These are phyloP conservation scores for Melaleuca alternifolia DNA, from an alignment of 345 rosid species.

Conservation along the genomic window DNA sequence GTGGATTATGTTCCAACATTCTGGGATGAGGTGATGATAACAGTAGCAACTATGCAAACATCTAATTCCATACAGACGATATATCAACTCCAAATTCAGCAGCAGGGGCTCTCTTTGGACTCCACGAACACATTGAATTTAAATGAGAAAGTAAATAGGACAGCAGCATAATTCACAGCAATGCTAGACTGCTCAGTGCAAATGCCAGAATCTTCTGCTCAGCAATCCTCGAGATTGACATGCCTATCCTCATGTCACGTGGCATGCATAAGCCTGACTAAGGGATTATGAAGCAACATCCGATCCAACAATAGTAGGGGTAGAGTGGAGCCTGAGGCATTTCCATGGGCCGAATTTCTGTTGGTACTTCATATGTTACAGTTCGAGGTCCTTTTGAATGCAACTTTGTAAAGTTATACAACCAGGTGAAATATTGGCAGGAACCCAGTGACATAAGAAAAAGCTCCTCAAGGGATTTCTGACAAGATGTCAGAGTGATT, in stretches of 20 bases:
- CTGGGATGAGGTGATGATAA: constrained; percentile 62
- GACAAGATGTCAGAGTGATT: neutral
- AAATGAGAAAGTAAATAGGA: constrained; percentile 12
- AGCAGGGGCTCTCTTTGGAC: constrained; percentile 37
- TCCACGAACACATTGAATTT: constrained; percentile 23
- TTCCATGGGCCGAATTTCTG: neutral
- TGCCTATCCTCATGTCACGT: neutral
- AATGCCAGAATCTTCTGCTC: neutral
- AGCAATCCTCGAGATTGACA: neutral
- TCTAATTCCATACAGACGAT: constrained; percentile 42
- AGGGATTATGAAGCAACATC: neutral
- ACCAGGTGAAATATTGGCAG: neutral
- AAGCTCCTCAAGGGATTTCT: neutral
- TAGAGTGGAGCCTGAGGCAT: neutral
- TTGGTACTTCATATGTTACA: neutral
- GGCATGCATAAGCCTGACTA: neutral
- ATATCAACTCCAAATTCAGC: constrained; percentile 51
- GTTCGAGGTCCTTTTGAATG: neutral
- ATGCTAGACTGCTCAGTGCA: neutral
- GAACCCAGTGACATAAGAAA: neutral
- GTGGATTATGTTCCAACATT: constrained; percentile 61
- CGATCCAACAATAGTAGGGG: neutral
- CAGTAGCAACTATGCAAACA: constrained; percentile 49
- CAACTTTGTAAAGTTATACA: neutral
- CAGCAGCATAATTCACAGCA: constrained; percentile 2